A percentile compares a stretch with the other conserved stretches of the same genome.
These are phyloP conservation scores for Metschnikowia vanudenii DNA, from an alignment of 805 yeast species.

Conservation along the genomic window DNA sequence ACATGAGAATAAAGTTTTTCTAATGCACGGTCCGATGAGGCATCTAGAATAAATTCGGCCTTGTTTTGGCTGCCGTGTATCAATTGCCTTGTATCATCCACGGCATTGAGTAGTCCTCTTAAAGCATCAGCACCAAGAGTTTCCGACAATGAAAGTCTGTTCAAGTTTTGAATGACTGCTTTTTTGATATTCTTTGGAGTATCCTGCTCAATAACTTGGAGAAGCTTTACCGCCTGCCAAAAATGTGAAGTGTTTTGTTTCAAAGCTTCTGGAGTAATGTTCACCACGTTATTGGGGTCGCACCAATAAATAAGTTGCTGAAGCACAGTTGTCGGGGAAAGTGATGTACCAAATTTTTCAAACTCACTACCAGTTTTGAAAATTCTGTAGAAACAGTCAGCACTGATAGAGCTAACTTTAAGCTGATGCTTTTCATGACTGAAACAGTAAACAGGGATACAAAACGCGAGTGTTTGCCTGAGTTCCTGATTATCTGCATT, in stretches of 20 bases:
- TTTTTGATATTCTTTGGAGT: slow-evolving; percentile 53
- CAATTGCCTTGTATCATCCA: slow-evolving; percentile 32
- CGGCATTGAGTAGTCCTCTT: slow-evolving; percentile 32
- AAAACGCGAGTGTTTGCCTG: slow-evolving; percentile 78
- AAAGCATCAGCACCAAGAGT: slow-evolving; percentile 29
- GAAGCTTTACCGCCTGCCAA: slow-evolving; percentile 52
- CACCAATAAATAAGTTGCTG: slow-evolving; percentile 84
- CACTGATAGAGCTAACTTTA: slow-evolving; percentile 58
- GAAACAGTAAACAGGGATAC: slow-evolving; percentile 83
- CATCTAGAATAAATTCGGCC: slow-evolving; percentile 35
- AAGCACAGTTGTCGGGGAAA: slow-evolving; percentile 51
- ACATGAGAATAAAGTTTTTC: slow-evolving; percentile 31
- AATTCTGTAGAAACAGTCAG: slow-evolving; percentile 63
- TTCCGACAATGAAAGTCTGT: slow-evolving; percentile 41
- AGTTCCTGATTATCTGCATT: slow-evolving; percentile 62
- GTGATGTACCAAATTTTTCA: slow-evolving; percentile 30
- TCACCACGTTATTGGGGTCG: slow-evolving; percentile 67
- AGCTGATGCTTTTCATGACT: slow-evolving; percentile 73
- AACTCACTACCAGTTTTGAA: slow-evolving; percentile 40
- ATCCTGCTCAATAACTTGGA: slow-evolving; percentile 50
- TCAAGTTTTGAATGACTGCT: slow-evolving; percentile 49
- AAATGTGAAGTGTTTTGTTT: slow-evolving; percentile 51
- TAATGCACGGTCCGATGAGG: slow-evolving; percentile 29
- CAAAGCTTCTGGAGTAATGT: slow-evolving; percentile 41
- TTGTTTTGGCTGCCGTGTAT: slow-evolving; percentile 24